Percentiles rank a stretch among this genome's conserved stretches.
phyloP scores from a whole-genome alignment of 2,329 filamentous ascomycete species.

The Colletotrichum noveboracense region DNA sequence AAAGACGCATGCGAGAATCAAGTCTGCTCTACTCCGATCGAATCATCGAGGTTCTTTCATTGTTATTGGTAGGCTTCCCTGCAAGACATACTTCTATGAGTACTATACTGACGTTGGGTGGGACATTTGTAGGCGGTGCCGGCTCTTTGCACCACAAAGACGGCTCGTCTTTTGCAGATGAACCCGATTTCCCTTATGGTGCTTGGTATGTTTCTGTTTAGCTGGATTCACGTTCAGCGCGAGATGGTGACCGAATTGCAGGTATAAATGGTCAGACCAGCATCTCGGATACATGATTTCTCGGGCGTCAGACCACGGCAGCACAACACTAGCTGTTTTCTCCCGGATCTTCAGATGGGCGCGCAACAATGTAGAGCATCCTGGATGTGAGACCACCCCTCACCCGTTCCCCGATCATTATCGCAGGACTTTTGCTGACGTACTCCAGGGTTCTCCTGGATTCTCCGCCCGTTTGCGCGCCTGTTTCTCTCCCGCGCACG shows the following conservation, averaged over 20 bases:
- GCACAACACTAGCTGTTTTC: neutral
- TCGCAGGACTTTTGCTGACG: neutral
- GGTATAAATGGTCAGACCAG: neutral
- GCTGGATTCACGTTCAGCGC: rapidly evolving
- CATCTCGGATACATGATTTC: neutral
- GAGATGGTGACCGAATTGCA: rapidly evolving
- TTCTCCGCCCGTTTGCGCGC: neutral
- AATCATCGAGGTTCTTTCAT: neutral
- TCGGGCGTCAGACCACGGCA: neutral
- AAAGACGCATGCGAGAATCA: neutral
- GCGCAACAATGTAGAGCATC: neutral
- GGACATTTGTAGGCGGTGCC: neutral
- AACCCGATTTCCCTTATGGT: neutral
- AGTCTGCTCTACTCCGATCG: neutral
- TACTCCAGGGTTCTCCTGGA: neutral
- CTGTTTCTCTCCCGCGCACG: neutral
- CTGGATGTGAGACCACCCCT: neutral
- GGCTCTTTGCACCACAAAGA: neutral
- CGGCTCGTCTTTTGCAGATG: neutral
- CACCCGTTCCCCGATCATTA: too few relatives aligned
- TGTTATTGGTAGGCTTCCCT: neutral
- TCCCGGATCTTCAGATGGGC: neutral
- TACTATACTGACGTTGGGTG: neutral
- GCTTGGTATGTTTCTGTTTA: neutral
- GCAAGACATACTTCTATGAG: neutral